A percentile compares a stretch with the other conserved stretches of the same genome.
These are phyloP conservation scores for Tolypocladium cylindrosporum DNA, from an alignment of 2,329 filamentous ascomycete species.

Conservation along the genomic window DNA sequence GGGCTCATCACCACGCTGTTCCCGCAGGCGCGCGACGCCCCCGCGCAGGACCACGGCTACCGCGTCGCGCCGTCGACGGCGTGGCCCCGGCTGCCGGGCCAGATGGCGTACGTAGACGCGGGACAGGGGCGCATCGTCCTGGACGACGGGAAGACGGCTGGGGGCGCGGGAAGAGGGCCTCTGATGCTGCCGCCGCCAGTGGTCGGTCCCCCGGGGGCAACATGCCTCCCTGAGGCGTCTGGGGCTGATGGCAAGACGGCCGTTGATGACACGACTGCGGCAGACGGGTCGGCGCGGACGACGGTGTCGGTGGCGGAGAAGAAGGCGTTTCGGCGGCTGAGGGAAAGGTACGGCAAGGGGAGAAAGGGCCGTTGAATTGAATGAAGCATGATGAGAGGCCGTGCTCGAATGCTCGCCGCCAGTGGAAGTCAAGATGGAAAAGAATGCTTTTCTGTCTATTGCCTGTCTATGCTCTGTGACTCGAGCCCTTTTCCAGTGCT, in stretches of 20 bases:
- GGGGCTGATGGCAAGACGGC: background rate
- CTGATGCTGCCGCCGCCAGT: conserved; percentile 15
- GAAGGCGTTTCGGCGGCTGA: background rate
- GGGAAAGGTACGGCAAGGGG: background rate
- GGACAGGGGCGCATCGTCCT: conserved; percentile 12
- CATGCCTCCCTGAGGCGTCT: background rate
- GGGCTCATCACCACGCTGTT: conserved; percentile 18
- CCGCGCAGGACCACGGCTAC: conserved; percentile 10
- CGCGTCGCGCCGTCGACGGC: conserved; percentile 19
- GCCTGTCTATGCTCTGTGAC: too few relatives aligned
- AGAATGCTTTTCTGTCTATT: too few relatives aligned
- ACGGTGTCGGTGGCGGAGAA: background rate
- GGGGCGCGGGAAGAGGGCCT: conserved; percentile 10
- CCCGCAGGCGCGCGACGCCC: background rate
- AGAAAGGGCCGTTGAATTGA: background rate
- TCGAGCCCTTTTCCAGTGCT: too few relatives aligned
- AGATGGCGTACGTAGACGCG: conserved; percentile 16
- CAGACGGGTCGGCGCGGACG: background rate
- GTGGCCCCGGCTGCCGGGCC: conserved; percentile 19
- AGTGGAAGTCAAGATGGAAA: too few relatives aligned
- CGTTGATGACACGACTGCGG: background rate
- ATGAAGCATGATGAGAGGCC: background rate
- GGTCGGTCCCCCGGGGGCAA: conserved; percentile 4
- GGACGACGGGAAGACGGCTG: background rate
- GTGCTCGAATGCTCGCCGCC: too few relatives aligned